Base-by-base conservation (phyloP, 495 filamentous ascomycete genomes). In the Penicillium lividum region DNA sequence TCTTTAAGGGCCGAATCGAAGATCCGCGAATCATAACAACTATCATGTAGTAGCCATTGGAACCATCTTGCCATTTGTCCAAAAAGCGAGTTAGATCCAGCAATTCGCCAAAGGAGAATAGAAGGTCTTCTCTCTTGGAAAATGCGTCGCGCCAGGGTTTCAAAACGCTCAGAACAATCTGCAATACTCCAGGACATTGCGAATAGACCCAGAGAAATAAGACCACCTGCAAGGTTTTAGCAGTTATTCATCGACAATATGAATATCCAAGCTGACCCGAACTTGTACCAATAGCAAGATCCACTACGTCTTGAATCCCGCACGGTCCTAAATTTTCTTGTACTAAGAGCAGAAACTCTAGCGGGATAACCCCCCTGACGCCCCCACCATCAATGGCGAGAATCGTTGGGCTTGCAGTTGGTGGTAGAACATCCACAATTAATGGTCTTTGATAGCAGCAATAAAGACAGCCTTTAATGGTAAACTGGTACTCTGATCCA, bases 341-440 rank as follows among this genome's bases (percentile, higher is more conserved):
- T n/a, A 77, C 52, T 5, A 73, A 46, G 9, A 63, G 31, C 3
- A 76, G 62, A 43, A 68, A 70, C 45, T 75, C 64, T 7, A 78
- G 60, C 3, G 65, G 69, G 27, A 75, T 63, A 11, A 73, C 63
- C 18, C 68, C 73, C 22, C 69, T 59, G 13, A 70, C 64, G 1
- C 71, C 66, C 13, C 69, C 67, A 28, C 71, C 63, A 50, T 78
- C 69, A 46, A 78, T 68, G 36, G 71, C 68, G 8, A 78, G 60
- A 9, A 78, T 66, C 18, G 60, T 50, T 1, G 66, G 64, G n/a
- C 66, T 69, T 27, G 69, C 62, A 1, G 69, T 76, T 2, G 65
- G 67, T 1, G 68, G 72, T 33, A 76, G 66, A 8, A 73, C 25
- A 31, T 67, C 63, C 2, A 70, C 61, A 2, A 59, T 45, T 13